phyloP scores from a whole-genome alignment of 1,139 yeast genomes.

The Geotrichum cucujoidarum region DNA sequence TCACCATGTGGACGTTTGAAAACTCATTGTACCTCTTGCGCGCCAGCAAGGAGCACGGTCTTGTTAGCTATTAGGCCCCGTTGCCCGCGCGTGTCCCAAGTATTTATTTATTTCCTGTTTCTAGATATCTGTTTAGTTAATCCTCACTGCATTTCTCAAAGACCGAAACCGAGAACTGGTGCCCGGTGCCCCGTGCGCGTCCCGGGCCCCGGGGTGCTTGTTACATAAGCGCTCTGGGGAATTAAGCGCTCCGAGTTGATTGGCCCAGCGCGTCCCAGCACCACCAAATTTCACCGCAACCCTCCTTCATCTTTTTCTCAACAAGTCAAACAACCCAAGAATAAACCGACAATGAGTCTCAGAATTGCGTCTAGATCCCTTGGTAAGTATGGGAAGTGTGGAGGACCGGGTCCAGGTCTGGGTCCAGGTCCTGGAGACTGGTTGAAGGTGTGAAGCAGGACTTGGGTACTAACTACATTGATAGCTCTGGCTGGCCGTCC shows the following conservation, averaged over 20 bases:
- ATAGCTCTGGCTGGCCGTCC: constrained; percentile 21
- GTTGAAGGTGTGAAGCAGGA: background rate
- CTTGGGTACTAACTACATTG: background rate
- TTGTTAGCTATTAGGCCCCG: constrained; percentile 8
- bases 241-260: background rate
- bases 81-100: no score
- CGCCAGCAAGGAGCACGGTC: constrained; percentile 15
- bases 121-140: background rate
- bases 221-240: no score
- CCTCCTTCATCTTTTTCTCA: constrained; percentile 1
- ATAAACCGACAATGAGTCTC: constrained; percentile 28
- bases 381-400: constrained; percentile 23
- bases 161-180: no score
- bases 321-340: background rate
- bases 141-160: background rate
- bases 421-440: background rate
- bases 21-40: constrained; percentile 29
- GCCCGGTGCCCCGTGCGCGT: no score
- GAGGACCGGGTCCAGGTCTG: no score
- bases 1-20: constrained; percentile 73
- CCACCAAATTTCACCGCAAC: background rate
- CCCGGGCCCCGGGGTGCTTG: no score
- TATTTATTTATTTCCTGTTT: constrained; percentile 1
- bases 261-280: background rate
- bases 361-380: constrained; percentile 29